phyloP scores from a whole-genome alignment of 2,329 filamentous ascomycete genomes.

The Colletotrichum agaves region DNA sequence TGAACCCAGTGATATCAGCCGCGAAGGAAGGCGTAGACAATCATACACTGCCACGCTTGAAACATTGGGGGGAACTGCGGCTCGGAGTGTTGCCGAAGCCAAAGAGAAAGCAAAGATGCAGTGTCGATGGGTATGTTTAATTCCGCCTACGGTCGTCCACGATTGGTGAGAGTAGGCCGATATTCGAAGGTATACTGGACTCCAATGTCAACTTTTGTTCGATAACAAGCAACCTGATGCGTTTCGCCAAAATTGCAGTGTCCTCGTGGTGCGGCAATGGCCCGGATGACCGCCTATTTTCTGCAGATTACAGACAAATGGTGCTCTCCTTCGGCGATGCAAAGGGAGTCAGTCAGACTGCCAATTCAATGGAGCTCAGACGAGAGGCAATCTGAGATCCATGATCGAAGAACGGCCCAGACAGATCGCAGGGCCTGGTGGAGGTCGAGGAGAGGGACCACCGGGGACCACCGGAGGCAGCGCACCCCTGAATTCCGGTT shows the following conservation, averaged over 20 bases:
- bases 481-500: conserved; percentile 25
- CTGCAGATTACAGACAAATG: not conserved
- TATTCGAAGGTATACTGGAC: not conserved
- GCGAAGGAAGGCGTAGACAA: conserved; percentile 2
- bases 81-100: conserved; percentile 14
- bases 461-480: conserved; percentile 28
- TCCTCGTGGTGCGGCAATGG: conserved; percentile 28
- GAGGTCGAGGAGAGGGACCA: conserved; percentile 18
- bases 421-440: conserved; percentile 23
- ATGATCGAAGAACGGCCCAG: conserved; percentile 24
- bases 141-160: conserved; percentile 21
- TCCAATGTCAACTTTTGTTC: not conserved
- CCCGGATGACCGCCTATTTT: conserved; percentile 9
- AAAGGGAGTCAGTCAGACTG: not conserved
- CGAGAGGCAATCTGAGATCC: conserved; percentile 32
- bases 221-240: not conserved
- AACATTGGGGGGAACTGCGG: conserved; percentile 9
- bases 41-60: conserved; percentile 15
- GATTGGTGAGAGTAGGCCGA: not conserved
- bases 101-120: not conserved
- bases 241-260: conserved; percentile 13
- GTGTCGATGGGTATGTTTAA: not conserved
- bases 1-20: not conserved
- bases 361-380: conserved; percentile 4
- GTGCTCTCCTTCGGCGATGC: not conserved